Percentiles rank a stretch among this genome's conserved stretches.
Evolutionary conservation across 2,329 filamentous ascomycete species (phyloP).

Genomic region (Nemania sp.): DNA sequence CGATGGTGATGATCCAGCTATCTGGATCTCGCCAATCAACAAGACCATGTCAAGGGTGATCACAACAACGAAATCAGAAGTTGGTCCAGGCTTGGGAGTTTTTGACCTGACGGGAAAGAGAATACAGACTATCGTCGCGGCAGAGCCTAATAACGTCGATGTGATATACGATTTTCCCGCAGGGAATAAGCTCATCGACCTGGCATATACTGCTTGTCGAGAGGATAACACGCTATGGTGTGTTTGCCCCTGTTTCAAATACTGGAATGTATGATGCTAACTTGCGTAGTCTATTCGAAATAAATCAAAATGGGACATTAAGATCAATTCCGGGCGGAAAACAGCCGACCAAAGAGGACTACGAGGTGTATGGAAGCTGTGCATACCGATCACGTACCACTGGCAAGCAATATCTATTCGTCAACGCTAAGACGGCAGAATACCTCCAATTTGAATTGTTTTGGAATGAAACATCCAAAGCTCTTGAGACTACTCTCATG

Average conservation of each 20-base stretch:
- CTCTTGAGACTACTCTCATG: slow-evolving; percentile 51
- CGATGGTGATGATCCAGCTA: slow-evolving; percentile 52
- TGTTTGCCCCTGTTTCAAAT: slow-evolving; percentile 22
- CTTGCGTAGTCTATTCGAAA: slow-evolving; percentile 50
- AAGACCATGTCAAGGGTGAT: slow-evolving; percentile 52
- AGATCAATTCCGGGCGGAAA: slow-evolving; percentile 47
- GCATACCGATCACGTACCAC: slow-evolving; percentile 52
- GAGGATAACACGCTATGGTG: slow-evolving; percentile 57
- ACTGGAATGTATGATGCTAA: not conserved
- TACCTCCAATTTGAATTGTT: slow-evolving; percentile 58
- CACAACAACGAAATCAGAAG: slow-evolving; percentile 55
- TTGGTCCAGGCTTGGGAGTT: slow-evolving; percentile 52
- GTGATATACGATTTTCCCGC: slow-evolving; percentile 54
- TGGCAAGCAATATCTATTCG: slow-evolving; percentile 56
- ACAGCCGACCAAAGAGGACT: slow-evolving; percentile 50
- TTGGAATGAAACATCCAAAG: slow-evolving; percentile 40
- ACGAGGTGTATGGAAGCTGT: slow-evolving; percentile 56
- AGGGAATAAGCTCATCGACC: slow-evolving; percentile 49
- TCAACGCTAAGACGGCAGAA: slow-evolving; percentile 57
- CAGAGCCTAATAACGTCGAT: slow-evolving; percentile 58
- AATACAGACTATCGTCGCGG: slow-evolving; percentile 48
- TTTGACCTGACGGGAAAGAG: slow-evolving; percentile 54
- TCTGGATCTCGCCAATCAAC: slow-evolving; percentile 50
- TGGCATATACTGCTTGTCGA: slow-evolving; percentile 55
- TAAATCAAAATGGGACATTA: slow-evolving; percentile 50